A percentile compares a stretch with the other conserved stretches of the same genome.
phyloP scores from a whole-genome alignment of 352 stramenopile species.

The Globisporangium parvum region DNA sequence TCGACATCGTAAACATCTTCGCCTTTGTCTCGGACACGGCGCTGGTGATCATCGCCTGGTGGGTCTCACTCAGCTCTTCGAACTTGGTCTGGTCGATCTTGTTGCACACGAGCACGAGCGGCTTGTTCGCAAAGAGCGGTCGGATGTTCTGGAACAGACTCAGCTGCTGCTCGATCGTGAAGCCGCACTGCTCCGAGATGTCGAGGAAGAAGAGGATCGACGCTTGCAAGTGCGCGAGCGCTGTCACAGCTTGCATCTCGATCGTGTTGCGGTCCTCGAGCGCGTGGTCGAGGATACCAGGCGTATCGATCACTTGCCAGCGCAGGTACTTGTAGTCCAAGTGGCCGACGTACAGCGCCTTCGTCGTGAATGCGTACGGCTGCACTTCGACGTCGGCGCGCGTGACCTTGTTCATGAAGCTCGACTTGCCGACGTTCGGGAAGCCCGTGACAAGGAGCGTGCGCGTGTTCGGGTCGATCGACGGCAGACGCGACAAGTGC shows the following conservation, averaged over 20 bases:
- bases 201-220: conserved; percentile 99
- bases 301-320: conserved; percentile 99
- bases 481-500: conserved; percentile 97
- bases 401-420: conserved; percentile 99
- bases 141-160: conserved; percentile 97
- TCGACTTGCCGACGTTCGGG: conserved; percentile 99
- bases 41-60: conserved; percentile 79
- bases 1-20: conserved; percentile 97
- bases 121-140: conserved; percentile 99
- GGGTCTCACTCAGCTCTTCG: conserved; percentile 76
- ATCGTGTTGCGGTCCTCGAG: conserved; percentile 99
- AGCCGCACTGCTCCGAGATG: conserved; percentile 99
- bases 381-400: conserved; percentile 99
- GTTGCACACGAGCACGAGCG: conserved; percentile 98
- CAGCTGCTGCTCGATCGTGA: conserved; percentile 98
- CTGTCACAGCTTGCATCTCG: conserved; percentile 99
- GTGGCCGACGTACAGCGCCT: conserved; percentile 99
- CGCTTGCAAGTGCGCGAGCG: conserved; percentile 98
- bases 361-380: conserved; percentile 99
- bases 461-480: conserved; percentile 98
- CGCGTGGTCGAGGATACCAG: conserved; percentile 98
- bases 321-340: conserved; percentile 99
- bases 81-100: conserved; percentile 98
- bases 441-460: conserved; percentile 98
- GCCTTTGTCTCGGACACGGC: conserved; percentile 71